Percentiles rank a stretch among this genome's conserved stretches.
phyloP scores from a whole-genome alignment of 2,329 filamentous ascomycete species.

The Penicillium brevicompactum region DNA sequence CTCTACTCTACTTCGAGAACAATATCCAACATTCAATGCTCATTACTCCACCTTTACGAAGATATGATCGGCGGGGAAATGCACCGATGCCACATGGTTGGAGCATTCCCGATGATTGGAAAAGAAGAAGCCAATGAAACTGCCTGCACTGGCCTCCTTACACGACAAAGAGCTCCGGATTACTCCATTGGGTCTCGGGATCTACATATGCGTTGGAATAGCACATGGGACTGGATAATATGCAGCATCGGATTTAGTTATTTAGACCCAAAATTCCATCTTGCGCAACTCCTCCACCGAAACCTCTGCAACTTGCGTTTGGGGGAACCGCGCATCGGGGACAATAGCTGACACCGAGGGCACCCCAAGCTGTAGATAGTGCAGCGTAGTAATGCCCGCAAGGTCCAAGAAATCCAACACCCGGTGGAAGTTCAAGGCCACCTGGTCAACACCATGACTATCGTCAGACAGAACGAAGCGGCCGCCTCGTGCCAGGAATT shows the following conservation, averaged over 20 bases:
- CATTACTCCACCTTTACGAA: no score
- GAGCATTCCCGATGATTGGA: not conserved
- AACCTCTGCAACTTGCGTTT: slow-evolving; percentile 34
- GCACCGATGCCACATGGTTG: not conserved
- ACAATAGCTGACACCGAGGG: slow-evolving; percentile 9
- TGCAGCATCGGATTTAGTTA: no score
- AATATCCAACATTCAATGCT: no score
- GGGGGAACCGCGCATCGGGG: slow-evolving; percentile 41
- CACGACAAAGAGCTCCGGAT: not conserved
- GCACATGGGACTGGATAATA: no score
- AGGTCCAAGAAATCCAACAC: slow-evolving; percentile 70
- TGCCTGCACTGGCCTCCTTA: not conserved
- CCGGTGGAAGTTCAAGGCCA: slow-evolving; percentile 79
- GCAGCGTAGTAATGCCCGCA: slow-evolving; percentile 40
- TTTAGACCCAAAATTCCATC: slow-evolving; percentile 33
- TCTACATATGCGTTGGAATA: no score
- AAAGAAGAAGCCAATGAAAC: not conserved
- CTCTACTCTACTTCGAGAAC: no score
- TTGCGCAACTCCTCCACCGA: slow-evolving; percentile 38
- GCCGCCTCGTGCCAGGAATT: slow-evolving; percentile 72
- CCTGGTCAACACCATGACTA: slow-evolving; percentile 83
- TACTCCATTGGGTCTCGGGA: not conserved
- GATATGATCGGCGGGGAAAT: not conserved
- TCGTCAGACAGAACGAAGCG: slow-evolving; percentile 92
- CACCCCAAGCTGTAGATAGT: slow-evolving; percentile 39